These are phyloP conservation scores for Phenoliferia sp. DNA, from an alignment of 1,284 basidiomycete species.

Conservation along the genomic window DNA sequence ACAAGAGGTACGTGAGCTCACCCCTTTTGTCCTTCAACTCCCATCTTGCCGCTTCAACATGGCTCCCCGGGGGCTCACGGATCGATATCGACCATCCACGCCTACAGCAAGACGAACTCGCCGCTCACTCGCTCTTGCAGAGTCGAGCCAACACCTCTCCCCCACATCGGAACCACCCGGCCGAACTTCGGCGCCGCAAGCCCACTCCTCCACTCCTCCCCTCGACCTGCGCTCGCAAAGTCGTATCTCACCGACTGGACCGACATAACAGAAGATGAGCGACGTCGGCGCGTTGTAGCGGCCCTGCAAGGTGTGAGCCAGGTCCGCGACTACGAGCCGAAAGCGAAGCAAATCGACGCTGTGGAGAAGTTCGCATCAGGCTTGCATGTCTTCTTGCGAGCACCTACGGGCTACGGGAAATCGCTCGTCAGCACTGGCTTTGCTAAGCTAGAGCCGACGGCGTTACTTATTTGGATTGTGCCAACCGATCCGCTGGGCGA, in stretches of 20 bases:
- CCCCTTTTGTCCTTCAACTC: not conserved
- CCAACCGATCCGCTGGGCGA: not conserved
- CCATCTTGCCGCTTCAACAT: not conserved
- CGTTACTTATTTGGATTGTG: not conserved
- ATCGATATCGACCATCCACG: not conserved
- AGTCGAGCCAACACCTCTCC: not conserved
- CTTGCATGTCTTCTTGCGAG: not conserved
- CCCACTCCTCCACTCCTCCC: not conserved
- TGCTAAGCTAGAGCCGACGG: not conserved
- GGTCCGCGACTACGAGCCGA: not conserved
- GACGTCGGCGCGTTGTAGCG: not conserved
- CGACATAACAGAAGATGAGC: not conserved
- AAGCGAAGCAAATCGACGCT: not conserved
- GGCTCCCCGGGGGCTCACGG: not conserved
- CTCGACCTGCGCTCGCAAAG: not conserved
- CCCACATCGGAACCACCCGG: not conserved
- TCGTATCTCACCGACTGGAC: not conserved
- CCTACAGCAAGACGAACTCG: not conserved
- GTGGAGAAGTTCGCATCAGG: not conserved
- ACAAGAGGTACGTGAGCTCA: not conserved
- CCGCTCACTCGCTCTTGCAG: not conserved
- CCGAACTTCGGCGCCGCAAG: not conserved
- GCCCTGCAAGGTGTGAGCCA: not conserved
- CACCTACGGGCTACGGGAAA: not conserved
- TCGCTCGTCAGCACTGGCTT: not conserved